Base-by-base conservation (phyloP, 345 rosid species). In the Lepidium didymum region DNA sequence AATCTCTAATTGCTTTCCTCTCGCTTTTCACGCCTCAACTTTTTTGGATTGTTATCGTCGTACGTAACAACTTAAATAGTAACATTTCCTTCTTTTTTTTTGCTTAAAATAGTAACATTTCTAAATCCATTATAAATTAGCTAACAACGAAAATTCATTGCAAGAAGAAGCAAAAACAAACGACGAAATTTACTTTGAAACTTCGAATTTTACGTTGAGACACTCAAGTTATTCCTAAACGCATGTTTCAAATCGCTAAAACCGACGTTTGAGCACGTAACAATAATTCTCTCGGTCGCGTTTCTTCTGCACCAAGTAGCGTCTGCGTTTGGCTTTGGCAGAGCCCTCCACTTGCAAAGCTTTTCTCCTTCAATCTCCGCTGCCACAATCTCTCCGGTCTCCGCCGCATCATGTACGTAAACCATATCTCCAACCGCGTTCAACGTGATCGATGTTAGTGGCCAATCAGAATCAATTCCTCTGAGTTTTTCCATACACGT, bases 191-290 rank as follows among this genome's bases (percentile, higher is more conserved):
- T 13, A 27, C 66, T 12, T 49, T 7, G 7, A 3, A 9, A 29
- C 9, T 10, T 23, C 36, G 27, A 34, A 2, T 21, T 34, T 37
- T 3, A 41, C 37, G 63, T 13, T 0, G 74, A 4, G 50, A 81
- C 83, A 40, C 67, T 21, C 16, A 62, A 27, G 7, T 42, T 64
- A 38, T 64, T 62, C 23, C n/a, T 43, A 55, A 72, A 36, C 16
- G 92, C 96, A 34, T 35, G 71, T 0, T 75, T 72, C 72, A 92
- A 64, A 74, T 86, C 85, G 10, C 54, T 74, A 37, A 92, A 46
- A 5, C 78, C 40, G 8, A 88, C 93, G 8, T 72, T 52, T 10
- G 84, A 71, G 66, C 93, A 79, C 29, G 86, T 66, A 21, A 76
- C 72, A 43, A 83, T 74, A 35, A 68, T 4, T 47, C 80, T 75